Evolutionary conservation across 208 protist genomes (phyloP).

Genomic region (Angomonas deanei): DNA sequence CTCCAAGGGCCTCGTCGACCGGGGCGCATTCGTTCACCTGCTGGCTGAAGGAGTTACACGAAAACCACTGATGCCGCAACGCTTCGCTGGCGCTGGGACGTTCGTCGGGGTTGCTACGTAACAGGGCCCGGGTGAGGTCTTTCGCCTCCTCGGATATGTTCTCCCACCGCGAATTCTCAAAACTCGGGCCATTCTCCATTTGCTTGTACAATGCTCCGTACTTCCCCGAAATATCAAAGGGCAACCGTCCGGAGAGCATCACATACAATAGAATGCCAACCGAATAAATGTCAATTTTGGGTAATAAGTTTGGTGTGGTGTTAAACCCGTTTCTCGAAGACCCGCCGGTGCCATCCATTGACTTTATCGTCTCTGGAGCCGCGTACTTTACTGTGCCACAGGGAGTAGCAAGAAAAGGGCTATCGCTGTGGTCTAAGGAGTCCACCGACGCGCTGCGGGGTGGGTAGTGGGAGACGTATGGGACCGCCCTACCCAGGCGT

Average conservation of each 20-base stretch:
- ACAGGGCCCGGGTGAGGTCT: slow-evolving; percentile 35
- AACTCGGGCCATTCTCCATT: slow-evolving; percentile 65
- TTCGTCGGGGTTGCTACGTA: slow-evolving; percentile 41
- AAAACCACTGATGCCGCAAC: slow-evolving; percentile 60
- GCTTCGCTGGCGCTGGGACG: slow-evolving; percentile 51
- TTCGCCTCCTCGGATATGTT: slow-evolving; percentile 49
- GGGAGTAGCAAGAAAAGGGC: slow-evolving; percentile 74
- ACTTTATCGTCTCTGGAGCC: slow-evolving; percentile 78
- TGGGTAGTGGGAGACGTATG: not conserved
- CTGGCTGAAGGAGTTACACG: not conserved
- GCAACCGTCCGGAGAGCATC: slow-evolving; percentile 72
- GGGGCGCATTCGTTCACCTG: slow-evolving; percentile 7
- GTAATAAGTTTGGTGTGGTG: slow-evolving; percentile 60
- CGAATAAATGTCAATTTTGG: slow-evolving; percentile 70
- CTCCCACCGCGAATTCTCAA: slow-evolving; percentile 51
- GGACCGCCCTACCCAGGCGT: not conserved
- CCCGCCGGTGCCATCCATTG: slow-evolving; percentile 15
- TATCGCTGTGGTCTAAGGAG: slow-evolving; percentile 44
- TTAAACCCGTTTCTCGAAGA: slow-evolving; percentile 43
- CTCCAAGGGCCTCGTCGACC: slow-evolving; percentile 33
- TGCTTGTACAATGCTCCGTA: slow-evolving; percentile 52
- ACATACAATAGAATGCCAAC: slow-evolving; percentile 78
- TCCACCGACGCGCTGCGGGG: slow-evolving; percentile 17
- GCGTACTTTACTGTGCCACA: slow-evolving; percentile 85
- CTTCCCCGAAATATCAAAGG: slow-evolving; percentile 50